These are phyloP conservation scores for Exobasidium cylindrosporum DNA, from an alignment of 1,284 basidiomycete genomes.

Conservation along the genomic window DNA sequence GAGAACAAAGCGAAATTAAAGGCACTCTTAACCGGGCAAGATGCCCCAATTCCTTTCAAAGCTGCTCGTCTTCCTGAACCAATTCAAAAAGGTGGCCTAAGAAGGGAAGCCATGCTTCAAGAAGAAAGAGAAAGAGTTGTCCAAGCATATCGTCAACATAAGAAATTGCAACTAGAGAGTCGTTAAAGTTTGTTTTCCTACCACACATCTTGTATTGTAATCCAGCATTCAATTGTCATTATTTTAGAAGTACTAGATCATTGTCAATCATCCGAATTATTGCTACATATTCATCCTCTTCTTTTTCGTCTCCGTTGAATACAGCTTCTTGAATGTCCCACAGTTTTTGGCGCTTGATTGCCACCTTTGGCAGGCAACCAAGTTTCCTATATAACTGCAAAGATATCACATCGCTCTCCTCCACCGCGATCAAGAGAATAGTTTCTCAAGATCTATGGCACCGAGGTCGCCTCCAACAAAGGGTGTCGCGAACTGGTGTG, in stretches of 20 bases:
- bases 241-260: no score
- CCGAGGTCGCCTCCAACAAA: conserved; percentile 30
- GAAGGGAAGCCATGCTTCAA: not conserved
- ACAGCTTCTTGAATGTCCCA: conserved; percentile 27
- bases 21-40: not conserved
- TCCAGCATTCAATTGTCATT: not conserved
- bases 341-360: conserved; percentile 32
- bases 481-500: conserved; percentile 30
- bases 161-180: not conserved
- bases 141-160: not conserved
- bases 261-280: no score
- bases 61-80: not conserved
- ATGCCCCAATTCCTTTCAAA: not conserved
- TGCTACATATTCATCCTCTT: not conserved
- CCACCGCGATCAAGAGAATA: conserved; percentile 24
- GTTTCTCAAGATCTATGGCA: conserved; percentile 27
- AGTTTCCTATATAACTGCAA: conserved; percentile 41
- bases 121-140: not conserved
- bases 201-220: conserved; percentile 11
- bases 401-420: conserved; percentile 41
- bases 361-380: conserved; percentile 22
- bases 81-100: not conserved
- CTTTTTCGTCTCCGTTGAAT: not conserved
- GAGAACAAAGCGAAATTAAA: conserved; percentile 10
- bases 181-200: no score